These are phyloP conservation scores for Hyphodiscus sp. DNA, from an alignment of 2,329 filamentous ascomycete genomes.

Conservation along the genomic window DNA sequence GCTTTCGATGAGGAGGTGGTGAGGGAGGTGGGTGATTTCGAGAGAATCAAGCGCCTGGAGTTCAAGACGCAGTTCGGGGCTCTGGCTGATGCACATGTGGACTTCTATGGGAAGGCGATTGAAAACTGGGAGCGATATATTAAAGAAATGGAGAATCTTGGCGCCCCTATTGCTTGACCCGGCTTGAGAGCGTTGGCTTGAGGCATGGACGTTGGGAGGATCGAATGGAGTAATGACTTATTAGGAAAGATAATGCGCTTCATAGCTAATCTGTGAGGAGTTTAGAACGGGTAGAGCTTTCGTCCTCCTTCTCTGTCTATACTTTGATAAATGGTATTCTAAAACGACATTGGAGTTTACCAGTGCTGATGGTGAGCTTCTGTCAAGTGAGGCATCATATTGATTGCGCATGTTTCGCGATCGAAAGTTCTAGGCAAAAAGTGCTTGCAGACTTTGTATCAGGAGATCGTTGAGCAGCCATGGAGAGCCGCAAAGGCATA, in stretches of 20 bases:
- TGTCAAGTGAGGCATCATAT: neutral
- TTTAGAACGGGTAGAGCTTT: neutral
- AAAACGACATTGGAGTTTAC: neutral
- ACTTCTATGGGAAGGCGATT: slow-evolving; percentile 75
- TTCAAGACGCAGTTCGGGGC: slow-evolving; percentile 82
- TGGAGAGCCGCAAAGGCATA: no score
- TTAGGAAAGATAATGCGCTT: neutral
- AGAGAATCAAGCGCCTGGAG: slow-evolving; percentile 90
- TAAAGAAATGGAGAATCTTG: slow-evolving; percentile 75
- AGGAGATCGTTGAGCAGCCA: no score
- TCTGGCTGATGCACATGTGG: slow-evolving; percentile 77
- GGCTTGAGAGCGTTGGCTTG: neutral
- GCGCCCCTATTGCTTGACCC: slow-evolving; percentile 26
- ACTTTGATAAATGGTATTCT: neutral
- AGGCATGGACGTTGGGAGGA: neutral
- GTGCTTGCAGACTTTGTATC: no score
- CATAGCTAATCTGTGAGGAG: neutral
- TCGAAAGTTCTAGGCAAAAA: no score
- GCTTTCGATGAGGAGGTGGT: slow-evolving; percentile 96
- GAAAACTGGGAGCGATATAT: slow-evolving; percentile 87
- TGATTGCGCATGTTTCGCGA: no score
- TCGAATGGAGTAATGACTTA: neutral
- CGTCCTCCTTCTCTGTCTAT: neutral
- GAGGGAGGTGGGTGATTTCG: slow-evolving; percentile 87
- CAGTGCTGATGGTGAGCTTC: neutral